phyloP scores from a whole-genome alignment of 495 filamentous ascomycete species.

The Annulohypoxylon stygium region DNA sequence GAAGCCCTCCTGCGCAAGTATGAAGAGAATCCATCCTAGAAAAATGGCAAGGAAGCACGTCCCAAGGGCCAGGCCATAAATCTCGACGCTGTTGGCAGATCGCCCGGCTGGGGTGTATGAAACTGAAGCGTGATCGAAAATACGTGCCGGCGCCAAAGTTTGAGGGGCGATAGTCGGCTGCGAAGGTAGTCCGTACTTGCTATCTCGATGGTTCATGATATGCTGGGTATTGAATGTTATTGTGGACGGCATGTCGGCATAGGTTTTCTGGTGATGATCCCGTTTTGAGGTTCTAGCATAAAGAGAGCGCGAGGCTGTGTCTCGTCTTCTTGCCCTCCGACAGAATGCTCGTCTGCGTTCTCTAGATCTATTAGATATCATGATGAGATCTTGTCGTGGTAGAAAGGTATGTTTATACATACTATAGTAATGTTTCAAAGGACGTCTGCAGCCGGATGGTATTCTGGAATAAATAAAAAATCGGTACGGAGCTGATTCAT shows the following conservation, averaged over 20 bases:
- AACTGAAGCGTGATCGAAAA: constrained; percentile 9
- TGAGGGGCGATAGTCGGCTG: constrained; percentile 8
- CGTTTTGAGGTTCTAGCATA: background rate
- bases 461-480: constrained; percentile 21
- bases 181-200: background rate
- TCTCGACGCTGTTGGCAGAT: constrained; percentile 21
- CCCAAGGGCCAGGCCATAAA: constrained; percentile 32
- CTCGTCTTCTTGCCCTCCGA: constrained; percentile 21
- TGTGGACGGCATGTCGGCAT: constrained; percentile 19
- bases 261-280: background rate
- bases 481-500: constrained; percentile 24
- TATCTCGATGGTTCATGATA: background rate
- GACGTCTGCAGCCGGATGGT: background rate
- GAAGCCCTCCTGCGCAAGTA: constrained; percentile 12
- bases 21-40: constrained; percentile 29
- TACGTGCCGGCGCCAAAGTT: background rate
- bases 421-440: constrained; percentile 1
- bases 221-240: constrained; percentile 6
- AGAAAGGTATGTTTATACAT: constrained; percentile 7
- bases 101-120: background rate
- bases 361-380: constrained; percentile 27
- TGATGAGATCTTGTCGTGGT: constrained; percentile 6
- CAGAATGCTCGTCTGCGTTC: constrained; percentile 26
- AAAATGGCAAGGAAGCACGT: constrained; percentile 33
- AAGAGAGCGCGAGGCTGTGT: background rate